Evolutionary conservation across 176 grass and related monocot species (phyloP), one percentile per base, ranked within the genome.

Genomic region (Urochloa ruziziensis): DNA sequence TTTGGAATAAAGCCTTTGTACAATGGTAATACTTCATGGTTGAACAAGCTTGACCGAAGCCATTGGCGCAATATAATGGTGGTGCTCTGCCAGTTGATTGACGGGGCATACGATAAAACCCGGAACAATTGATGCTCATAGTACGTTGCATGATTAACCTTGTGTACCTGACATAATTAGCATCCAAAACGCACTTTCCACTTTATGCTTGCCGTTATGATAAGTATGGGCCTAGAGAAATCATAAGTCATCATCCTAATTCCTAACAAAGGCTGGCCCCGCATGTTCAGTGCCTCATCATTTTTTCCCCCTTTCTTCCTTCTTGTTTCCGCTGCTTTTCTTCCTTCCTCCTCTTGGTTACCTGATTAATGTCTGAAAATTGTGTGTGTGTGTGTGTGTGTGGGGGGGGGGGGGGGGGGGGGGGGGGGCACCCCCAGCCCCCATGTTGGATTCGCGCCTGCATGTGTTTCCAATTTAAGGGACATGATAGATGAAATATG

Each of bases 1-100:
- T 82, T 49, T 29, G 65, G 78, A 86, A 82, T 48, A 46, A 86
- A 67, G 37, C 10, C 79, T 65, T n/a, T 43, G 1, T 9, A 14
- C 25, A 76, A 78, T 78, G 63, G 3, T 34, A 59, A 46, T 70
- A 32, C 48, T 78, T 70, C 18, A 53, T 83, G 40, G 61, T 78
- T 42, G 54, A 53, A 68, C 54, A 59, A 18, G 48, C 19, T 51
- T 6, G 7, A 14, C 43, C 34, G 3, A 76, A 57, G 24, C 17
- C 67, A 67, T 29, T 29, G 30, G 7, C 27, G 67, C 65, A 70
- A 7, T 27, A 27, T 14, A 44, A 23, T 10, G 24, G 43, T 2
- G 28, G 12, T 72, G 47, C 30, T 29, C 17, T 19, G 16, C 42
- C 29, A 32, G 8, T 8, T 24, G 68, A 40, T 67, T 1, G 59